phyloP scores from a whole-genome alignment of 2,329 filamentous ascomycete genomes.

The Neonectria sp. region DNA sequence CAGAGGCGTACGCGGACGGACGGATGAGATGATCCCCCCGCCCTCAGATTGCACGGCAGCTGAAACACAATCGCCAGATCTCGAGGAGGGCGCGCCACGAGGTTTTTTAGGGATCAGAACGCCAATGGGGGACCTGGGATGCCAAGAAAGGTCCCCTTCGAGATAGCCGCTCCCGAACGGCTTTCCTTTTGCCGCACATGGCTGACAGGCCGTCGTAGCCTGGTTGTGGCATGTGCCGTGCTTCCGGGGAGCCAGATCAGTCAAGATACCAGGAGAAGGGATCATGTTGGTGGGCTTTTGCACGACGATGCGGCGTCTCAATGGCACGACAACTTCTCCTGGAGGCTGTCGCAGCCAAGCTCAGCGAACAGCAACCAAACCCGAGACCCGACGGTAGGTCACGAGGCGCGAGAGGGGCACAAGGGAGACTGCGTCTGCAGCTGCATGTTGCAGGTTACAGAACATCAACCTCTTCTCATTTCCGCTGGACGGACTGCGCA shows the following conservation, averaged over 20 bases:
- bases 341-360: background rate
- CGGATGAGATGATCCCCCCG: background rate
- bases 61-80: conserved; percentile 28
- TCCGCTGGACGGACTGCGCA: background rate
- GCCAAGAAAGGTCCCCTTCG: conserved; percentile 7
- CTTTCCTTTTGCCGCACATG: conserved; percentile 17
- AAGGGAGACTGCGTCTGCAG: conserved; percentile 25
- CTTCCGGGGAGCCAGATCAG: background rate
- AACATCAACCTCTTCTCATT: conserved; percentile 12
- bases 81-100: conserved; percentile 29
- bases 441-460: conserved; percentile 25
- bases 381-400: conserved; percentile 18
- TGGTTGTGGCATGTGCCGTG: background rate
- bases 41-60: conserved; percentile 8
- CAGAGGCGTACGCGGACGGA: conserved; percentile 13
- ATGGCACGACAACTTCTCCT: conserved; percentile 1
- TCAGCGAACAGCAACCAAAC: background rate
- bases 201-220: conserved; percentile 2
- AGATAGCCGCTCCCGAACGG: conserved; percentile 19
- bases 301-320: conserved; percentile 9
- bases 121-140: conserved; percentile 18
- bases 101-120: conserved; percentile 28
- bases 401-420: conserved; percentile 13
- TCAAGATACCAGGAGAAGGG: background rate
- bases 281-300: conserved; percentile 17